Evolutionary conservation across 805 yeast species (phyloP).

Genomic region (Ascoidea asiatica): DNA sequence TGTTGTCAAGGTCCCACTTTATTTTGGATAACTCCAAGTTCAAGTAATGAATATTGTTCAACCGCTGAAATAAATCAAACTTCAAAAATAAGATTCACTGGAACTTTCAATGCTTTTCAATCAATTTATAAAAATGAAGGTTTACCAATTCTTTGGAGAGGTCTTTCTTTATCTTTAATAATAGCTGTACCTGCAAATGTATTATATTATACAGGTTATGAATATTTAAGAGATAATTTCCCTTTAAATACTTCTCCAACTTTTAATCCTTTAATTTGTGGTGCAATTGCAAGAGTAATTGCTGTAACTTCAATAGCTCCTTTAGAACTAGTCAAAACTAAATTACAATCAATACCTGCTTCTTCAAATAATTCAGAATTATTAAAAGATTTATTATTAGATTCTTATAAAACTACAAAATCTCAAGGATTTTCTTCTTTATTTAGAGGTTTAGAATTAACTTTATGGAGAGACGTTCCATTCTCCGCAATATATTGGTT

Average conservation of each 20-base stretch:
- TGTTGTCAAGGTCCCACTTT: conserved; percentile 10
- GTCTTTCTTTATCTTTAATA: conserved; percentile 62
- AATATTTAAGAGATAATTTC: conserved; percentile 65
- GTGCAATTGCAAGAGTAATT: conserved; percentile 66
- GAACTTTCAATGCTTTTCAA: conserved; percentile 63
- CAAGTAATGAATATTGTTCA: conserved; percentile 5
- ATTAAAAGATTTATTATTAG: conserved; percentile 34
- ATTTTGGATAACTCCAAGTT: conserved; percentile 12
- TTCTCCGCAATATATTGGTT: conserved; percentile 95
- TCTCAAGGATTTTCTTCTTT: conserved; percentile 47
- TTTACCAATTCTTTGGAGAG: conserved; percentile 69
- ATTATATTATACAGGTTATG: conserved; percentile 90
- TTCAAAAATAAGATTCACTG: conserved; percentile 30
- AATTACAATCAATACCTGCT: conserved; percentile 79
- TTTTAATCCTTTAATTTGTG: conserved; percentile 70
- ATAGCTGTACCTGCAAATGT: conserved; percentile 93
- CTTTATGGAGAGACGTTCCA: conserved; percentile 96
- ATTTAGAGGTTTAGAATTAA: conserved; percentile 76
- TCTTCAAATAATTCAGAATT: conserved; percentile 19
- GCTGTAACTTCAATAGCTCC: conserved; percentile 86
- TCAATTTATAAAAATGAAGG: conserved; percentile 69
- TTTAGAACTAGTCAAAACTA: conserved; percentile 71
- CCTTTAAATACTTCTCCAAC: conserved; percentile 27
- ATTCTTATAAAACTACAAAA: conserved; percentile 36
- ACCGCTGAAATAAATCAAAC: conserved; percentile 15